Evolutionary conservation across 1,139 yeast genomes (phyloP).

Genomic region (Debaryomyces sp.): DNA sequence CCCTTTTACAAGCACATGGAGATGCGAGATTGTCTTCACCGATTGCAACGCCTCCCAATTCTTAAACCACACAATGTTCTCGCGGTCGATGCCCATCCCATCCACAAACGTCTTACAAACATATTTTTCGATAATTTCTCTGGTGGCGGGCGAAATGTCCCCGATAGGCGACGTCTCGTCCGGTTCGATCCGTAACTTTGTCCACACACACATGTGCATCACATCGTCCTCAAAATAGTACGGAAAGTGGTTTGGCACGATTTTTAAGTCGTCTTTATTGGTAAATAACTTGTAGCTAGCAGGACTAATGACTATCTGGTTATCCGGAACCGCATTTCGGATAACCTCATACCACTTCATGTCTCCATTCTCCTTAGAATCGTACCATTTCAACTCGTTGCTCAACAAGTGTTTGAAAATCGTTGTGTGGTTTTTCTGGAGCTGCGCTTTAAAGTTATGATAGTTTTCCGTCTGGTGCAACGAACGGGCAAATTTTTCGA

Average conservation of each 20-base stretch:
- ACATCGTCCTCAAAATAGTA: conserved; percentile 41
- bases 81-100: conserved; percentile 34
- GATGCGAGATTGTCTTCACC: conserved; percentile 58
- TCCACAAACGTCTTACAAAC: conserved; percentile 48
- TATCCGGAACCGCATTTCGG: conserved; percentile 23
- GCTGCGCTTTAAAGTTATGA: conserved; percentile 34
- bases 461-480: conserved; percentile 34
- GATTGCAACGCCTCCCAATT: conserved; percentile 66
- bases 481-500: conserved; percentile 46
- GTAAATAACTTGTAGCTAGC: conserved; percentile 23
- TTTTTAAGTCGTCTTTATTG: conserved; percentile 28
- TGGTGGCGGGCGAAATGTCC: conserved; percentile 44
- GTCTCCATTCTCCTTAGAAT: conserved; percentile 16
- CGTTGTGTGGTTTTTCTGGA: conserved; percentile 26
- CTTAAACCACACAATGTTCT: conserved; percentile 58
- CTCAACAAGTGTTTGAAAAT: conserved; percentile 41
- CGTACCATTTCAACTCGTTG: conserved; percentile 41
- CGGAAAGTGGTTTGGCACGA: conserved; percentile 46
- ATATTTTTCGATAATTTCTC: conserved; percentile 40
- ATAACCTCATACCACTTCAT: conserved; percentile 14
- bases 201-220: conserved; percentile 48
- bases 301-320: conserved; percentile 22
- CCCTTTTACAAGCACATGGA: conserved; percentile 55
- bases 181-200: conserved; percentile 35
- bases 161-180: conserved; percentile 42